These are phyloP conservation scores for Pleodorina starrii DNA, from an alignment of 139 green algal species.

Conservation along the genomic window DNA sequence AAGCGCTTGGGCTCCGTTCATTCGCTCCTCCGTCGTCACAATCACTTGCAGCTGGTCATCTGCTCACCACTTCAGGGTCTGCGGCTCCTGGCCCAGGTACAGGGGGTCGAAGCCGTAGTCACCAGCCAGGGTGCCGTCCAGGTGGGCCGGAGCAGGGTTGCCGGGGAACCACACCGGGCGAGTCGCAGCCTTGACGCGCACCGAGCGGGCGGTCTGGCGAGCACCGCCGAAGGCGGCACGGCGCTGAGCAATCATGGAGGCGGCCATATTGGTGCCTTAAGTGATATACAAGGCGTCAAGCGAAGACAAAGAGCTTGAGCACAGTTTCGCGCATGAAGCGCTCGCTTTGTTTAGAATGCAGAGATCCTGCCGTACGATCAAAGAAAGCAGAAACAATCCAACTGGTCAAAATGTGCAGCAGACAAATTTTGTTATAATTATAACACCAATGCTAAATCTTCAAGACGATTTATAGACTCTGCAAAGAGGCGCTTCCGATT, in stretches of 20 bases:
- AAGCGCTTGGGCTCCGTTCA: not conserved
- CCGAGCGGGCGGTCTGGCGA: constrained; percentile 17
- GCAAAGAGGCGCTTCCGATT: too few relatives aligned
- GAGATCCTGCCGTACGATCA: too few relatives aligned
- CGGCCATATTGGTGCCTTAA: constrained; percentile 29
- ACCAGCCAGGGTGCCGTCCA: constrained; percentile 73
- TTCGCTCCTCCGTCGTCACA: not conserved
- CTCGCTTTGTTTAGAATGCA: constrained; percentile 14
- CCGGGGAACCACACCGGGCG: constrained; percentile 71
- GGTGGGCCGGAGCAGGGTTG: constrained; percentile 59
- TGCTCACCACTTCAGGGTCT: constrained; percentile 55
- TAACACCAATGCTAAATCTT: too few relatives aligned
- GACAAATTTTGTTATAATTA: too few relatives aligned
- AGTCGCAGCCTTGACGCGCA: constrained; percentile 43
- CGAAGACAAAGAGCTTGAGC: constrained; percentile 20
- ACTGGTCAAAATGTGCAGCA: too few relatives aligned
- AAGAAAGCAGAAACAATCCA: too few relatives aligned
- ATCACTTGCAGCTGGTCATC: not conserved
- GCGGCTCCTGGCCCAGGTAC: constrained; percentile 77
- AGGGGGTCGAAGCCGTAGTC: constrained; percentile 89
- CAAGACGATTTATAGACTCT: too few relatives aligned
- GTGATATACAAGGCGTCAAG: constrained; percentile 28
- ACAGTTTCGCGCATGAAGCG: not conserved
- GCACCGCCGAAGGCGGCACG: constrained; percentile 16
- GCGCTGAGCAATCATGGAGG: constrained; percentile 22